These are phyloP conservation scores for Fusarium lyarnte DNA, from an alignment of 2,329 filamentous ascomycete genomes.

Conservation along the genomic window DNA sequence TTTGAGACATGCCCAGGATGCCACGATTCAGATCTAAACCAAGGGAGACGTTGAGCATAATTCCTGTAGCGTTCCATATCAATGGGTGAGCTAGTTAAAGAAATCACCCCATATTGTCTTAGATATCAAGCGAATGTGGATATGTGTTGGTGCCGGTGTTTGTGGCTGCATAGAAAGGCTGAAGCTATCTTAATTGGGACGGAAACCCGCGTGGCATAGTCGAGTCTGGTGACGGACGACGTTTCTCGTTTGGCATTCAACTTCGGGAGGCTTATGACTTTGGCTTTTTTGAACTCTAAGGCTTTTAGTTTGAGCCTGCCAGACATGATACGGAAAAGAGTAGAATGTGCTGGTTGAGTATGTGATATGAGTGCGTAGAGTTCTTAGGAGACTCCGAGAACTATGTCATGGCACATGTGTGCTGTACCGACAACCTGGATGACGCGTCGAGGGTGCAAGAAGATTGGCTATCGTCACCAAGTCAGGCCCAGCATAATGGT, in stretches of 20 bases:
- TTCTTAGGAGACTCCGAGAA: neutral
- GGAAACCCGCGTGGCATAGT: conserved; percentile 31
- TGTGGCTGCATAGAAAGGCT: conserved; percentile 29
- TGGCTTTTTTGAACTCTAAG: neutral
- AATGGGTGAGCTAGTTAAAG: conserved; percentile 2
- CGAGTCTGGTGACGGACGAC: conserved; percentile 9
- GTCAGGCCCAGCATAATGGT: conserved; percentile 9
- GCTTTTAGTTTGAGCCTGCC: neutral
- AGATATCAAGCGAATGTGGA: neutral
- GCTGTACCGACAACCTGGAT: conserved; percentile 18
- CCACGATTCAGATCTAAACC: neutral
- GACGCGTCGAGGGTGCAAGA: neutral
- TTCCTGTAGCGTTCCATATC: conserved; percentile 25
- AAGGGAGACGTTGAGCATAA: conserved; percentile 7
- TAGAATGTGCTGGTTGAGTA: neutral
- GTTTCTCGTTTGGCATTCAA: conserved; percentile 20
- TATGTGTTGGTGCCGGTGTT: neutral
- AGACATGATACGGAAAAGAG: conserved; percentile 8
- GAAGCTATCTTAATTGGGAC: conserved; percentile 24
- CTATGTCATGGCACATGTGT: neutral
- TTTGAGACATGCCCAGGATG: conserved; percentile 14
- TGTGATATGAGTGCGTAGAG: neutral
- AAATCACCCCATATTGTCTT: neutral
- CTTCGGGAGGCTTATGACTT: conserved; percentile 8
- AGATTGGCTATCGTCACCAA: neutral